A percentile compares a stretch with the other conserved stretches of the same genome.
phyloP scores from a whole-genome alignment of 805 yeast species.

The Wickerhamomyces sydowiorum region DNA sequence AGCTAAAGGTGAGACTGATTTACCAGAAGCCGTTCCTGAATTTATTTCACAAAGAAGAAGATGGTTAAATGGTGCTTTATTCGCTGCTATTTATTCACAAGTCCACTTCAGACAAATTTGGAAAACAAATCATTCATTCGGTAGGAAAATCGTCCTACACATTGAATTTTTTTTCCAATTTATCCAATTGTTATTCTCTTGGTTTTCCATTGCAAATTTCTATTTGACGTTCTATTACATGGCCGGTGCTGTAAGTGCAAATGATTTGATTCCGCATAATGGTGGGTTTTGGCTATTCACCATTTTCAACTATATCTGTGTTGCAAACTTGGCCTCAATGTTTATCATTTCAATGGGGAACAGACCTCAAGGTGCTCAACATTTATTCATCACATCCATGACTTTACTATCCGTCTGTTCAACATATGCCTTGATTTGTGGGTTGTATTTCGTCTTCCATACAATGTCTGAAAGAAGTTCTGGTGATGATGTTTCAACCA shows the following conservation, averaged over 20 bases:
- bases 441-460: conserved; percentile 68
- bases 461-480: conserved; percentile 35
- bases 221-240: conserved; percentile 88
- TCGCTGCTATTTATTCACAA: conserved; percentile 90
- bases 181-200: conserved; percentile 72
- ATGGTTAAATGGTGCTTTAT: conserved; percentile 97
- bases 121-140: conserved; percentile 76
- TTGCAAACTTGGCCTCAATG: conserved; percentile 79
- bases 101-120: conserved; percentile 83
- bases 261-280: conserved; percentile 44
- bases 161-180: conserved; percentile 88
- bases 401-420: conserved; percentile 73
- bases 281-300: conserved; percentile 86
- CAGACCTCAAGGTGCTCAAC: conserved; percentile 93
- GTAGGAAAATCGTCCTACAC: conserved; percentile 78
- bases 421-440: conserved; percentile 72
- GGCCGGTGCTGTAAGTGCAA: conserved; percentile 72
- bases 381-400: conserved; percentile 68
- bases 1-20: conserved; percentile 96
- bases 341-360: conserved; percentile 94
- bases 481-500: conserved; percentile 29
- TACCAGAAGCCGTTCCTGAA: conserved; percentile 91
- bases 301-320: conserved; percentile 77
- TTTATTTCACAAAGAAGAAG: conserved; percentile 94
- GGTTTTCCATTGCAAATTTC: conserved; percentile 90